Conservation (phyloP, 1,284 basidiomycete species). For the Papiliotrema fonsecae region DNA sequence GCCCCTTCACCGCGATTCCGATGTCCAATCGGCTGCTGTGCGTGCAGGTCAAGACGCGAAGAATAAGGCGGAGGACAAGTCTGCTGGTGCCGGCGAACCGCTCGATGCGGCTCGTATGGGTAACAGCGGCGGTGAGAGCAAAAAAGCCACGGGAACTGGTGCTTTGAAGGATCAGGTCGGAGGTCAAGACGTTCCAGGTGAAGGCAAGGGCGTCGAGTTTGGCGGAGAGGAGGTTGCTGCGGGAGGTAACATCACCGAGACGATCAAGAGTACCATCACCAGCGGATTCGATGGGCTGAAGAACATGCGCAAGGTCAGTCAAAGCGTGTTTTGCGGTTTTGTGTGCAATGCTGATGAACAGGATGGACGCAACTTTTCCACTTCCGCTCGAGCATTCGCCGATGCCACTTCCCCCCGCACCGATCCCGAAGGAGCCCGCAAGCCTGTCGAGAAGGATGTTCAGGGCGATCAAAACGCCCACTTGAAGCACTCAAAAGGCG, state of each 20-base stretch:
- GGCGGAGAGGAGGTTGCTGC: constrained; percentile 28
- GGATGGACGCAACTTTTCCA: constrained; percentile 26
- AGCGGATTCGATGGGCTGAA: constrained; percentile 16
- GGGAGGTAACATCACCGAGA: constrained; percentile 16
- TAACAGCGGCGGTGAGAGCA: constrained; percentile 18
- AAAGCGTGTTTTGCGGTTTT: neutral
- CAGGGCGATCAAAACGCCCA: constrained; percentile 40
- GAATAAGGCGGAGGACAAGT: constrained; percentile 8
- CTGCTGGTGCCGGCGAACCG: constrained; percentile 17
- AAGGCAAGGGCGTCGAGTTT: constrained; percentile 18
- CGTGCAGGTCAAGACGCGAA: constrained; percentile 23
- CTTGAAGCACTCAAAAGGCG: constrained; percentile 29
- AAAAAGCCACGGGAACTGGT: constrained; percentile 14
- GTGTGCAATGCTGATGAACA: neutral
- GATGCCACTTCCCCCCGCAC: constrained; percentile 2
- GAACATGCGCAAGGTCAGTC: constrained; percentile 15
- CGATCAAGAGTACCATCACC: constrained; percentile 14
- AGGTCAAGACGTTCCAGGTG: constrained; percentile 18
- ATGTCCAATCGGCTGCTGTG: constrained; percentile 29
- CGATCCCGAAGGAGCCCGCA: constrained; percentile 1
- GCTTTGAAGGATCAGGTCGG: constrained; percentile 33
- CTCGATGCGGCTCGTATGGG: constrained; percentile 31
- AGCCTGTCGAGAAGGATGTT: constrained; percentile 7
- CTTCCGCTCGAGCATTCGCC: constrained; percentile 17
- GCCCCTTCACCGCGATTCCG: constrained; percentile 19